Percentiles rank a stretch among this genome's conserved stretches.
Conservation (phyloP, 208 protist genomes). For the Naegleria fowleri region DNA sequence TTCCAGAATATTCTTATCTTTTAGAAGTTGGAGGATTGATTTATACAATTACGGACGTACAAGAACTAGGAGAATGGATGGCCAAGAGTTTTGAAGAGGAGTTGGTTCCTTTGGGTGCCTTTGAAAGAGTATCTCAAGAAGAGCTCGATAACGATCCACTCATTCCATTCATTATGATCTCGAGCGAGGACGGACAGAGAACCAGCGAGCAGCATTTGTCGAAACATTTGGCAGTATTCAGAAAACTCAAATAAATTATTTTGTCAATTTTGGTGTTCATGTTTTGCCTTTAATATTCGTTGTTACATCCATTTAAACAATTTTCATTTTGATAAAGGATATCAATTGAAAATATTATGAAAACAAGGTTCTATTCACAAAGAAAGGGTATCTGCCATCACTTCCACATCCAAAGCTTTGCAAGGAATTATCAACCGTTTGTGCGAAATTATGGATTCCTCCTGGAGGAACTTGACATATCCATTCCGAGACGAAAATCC, state of each 20-base stretch:
- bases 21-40: conserved; percentile 80
- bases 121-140: conserved; percentile 65
- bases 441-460: background rate
- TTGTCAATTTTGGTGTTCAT: background rate
- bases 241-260: conserved; percentile 20
- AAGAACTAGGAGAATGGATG: conserved; percentile 84
- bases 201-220: background rate
- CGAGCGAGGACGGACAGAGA: conserved; percentile 1
- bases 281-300: too few relatives aligned
- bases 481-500: background rate
- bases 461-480: background rate
- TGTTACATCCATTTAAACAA: too few relatives aligned
- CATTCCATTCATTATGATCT: background rate
- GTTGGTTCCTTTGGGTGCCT: conserved; percentile 59
- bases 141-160: conserved; percentile 48
- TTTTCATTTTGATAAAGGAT: too few relatives aligned
- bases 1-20: conserved; percentile 93
- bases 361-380: too few relatives aligned
- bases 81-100: conserved; percentile 76
- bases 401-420: background rate
- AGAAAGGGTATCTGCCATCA: background rate
- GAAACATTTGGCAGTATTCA: conserved; percentile 12
- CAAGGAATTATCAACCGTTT: background rate
- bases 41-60: conserved; percentile 92
- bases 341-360: too few relatives aligned